phyloP scores from a whole-genome alignment of 2,329 filamentous ascomycete species.

The Beauveria caledonica region DNA sequence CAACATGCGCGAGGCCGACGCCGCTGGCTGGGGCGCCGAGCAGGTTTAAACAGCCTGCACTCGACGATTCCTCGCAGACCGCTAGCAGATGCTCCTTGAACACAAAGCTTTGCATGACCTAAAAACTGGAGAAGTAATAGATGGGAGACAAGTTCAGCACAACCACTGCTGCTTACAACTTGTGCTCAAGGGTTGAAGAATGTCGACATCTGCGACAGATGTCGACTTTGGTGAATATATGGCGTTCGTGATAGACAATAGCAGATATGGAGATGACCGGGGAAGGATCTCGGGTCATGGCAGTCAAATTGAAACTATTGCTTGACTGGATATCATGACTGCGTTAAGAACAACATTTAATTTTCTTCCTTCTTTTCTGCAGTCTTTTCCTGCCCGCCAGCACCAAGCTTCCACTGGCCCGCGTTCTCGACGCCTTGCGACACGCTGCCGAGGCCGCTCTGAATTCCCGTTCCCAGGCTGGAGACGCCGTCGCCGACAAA shows the following conservation, averaged over 20 bases:
- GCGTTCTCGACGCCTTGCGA: slow-evolving; percentile 49
- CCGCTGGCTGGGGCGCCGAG: slow-evolving; percentile 65
- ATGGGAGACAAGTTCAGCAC: neutral
- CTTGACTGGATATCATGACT: neutral
- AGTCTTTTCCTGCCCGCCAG: slow-evolving; percentile 8
- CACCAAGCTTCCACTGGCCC: slow-evolving; percentile 43
- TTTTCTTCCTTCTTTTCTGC: slow-evolving; percentile 13
- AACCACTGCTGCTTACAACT: neutral
- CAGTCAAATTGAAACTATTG: neutral
- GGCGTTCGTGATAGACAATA: neutral
- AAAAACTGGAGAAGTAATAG: neutral
- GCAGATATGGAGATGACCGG: neutral
- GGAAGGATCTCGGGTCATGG: too few species aligned
- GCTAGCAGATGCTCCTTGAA: neutral
- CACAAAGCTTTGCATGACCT: neutral
- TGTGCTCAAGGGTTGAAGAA: neutral
- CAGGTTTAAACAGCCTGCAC: slow-evolving; percentile 47
- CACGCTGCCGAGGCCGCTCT: slow-evolving; percentile 40
- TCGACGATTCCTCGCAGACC: too few species aligned
- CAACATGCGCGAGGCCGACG: slow-evolving; percentile 72
- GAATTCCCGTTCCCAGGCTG: slow-evolving; percentile 43
- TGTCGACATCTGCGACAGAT: neutral
- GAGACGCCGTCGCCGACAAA: slow-evolving; percentile 48
- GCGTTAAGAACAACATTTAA: neutral
- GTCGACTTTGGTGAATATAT: neutral